phyloP scores from a whole-genome alignment of 2,329 filamentous ascomycete genomes.

The Ceratocystis eucalypticola region DNA sequence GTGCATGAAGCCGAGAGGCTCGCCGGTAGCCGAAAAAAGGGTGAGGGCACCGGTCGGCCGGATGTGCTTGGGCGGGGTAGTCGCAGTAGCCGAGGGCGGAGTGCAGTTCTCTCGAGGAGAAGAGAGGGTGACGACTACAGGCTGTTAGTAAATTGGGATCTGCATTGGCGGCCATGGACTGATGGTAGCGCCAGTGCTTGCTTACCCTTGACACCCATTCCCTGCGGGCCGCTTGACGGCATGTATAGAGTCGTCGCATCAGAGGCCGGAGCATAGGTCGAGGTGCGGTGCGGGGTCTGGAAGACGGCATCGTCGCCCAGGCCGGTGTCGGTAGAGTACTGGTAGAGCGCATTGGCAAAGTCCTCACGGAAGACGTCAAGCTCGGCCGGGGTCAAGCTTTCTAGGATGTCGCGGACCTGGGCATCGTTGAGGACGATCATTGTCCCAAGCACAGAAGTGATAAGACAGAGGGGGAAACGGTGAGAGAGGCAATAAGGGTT shows the following conservation, averaged over 20 bases:
- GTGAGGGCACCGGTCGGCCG: conserved; percentile 54
- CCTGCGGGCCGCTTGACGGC: conserved; percentile 51
- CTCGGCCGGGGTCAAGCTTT: conserved; percentile 39
- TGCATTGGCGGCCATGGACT: background rate
- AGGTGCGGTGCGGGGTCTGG: conserved; percentile 42
- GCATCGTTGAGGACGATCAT: conserved; percentile 46
- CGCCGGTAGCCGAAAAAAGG: conserved; percentile 49
- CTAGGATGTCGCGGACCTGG: conserved; percentile 41
- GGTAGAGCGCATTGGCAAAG: conserved; percentile 41
- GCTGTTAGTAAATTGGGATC: background rate
- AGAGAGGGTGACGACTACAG: conserved; percentile 48
- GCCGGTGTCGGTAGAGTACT: conserved; percentile 46
- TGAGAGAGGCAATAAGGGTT: background rate
- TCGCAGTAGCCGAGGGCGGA: conserved; percentile 14
- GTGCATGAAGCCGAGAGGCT: conserved; percentile 54
- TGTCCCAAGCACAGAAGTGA: conserved; percentile 25
- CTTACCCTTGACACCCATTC: conserved; percentile 55
- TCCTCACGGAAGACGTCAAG: conserved; percentile 38
- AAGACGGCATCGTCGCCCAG: conserved; percentile 31
- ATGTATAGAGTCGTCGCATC: conserved; percentile 57
- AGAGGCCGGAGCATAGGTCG: conserved; percentile 35
- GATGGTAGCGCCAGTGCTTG: too few species aligned
- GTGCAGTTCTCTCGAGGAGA: conserved; percentile 27
- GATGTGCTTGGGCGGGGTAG: conserved; percentile 22
- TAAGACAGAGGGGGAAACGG: background rate